These are phyloP conservation scores for Wolfiporia cocos DNA, from an alignment of 1,284 basidiomycete species.

Conservation along the genomic window DNA sequence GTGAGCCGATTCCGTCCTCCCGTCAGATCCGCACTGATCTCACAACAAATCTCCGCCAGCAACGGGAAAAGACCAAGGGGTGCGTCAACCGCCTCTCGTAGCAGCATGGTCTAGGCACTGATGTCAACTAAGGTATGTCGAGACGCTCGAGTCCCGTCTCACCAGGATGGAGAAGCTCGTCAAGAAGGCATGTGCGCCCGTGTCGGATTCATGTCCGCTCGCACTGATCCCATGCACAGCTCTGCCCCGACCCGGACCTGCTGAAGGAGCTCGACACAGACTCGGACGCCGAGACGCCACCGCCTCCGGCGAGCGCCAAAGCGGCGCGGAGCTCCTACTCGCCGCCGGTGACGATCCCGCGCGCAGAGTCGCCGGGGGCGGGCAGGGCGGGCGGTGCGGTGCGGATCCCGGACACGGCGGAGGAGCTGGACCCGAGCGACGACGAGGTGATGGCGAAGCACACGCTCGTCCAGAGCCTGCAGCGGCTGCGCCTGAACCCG, in stretches of 20 bases:
- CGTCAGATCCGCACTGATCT: not conserved
- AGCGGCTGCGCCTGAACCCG: constrained; percentile 24
- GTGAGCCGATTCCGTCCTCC: constrained; percentile 30
- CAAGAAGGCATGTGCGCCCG: constrained; percentile 38
- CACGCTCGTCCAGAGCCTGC: constrained; percentile 21
- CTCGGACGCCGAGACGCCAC: constrained; percentile 38
- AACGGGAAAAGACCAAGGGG: constrained; percentile 83
- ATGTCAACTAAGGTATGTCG: constrained; percentile 52
- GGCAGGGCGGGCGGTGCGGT: too few relatives aligned
- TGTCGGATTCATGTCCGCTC: not conserved
- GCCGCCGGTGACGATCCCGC: constrained; percentile 8
- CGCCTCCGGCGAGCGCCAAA: constrained; percentile 13
- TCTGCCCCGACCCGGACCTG: constrained; percentile 45
- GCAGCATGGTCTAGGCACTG: constrained; percentile 3
- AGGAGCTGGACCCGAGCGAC: constrained; percentile 32
- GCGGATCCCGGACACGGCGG: too few relatives aligned
- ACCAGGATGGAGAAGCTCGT: constrained; percentile 68
- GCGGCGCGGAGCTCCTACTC: constrained; percentile 5
- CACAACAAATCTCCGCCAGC: constrained; percentile 36
- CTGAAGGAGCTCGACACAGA: constrained; percentile 41
- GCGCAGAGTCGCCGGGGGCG: constrained; percentile 4
- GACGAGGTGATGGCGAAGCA: constrained; percentile 26
- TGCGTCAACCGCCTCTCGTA: too few relatives aligned
- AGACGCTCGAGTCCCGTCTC: constrained; percentile 64
- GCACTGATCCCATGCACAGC: constrained; percentile 21